Percentiles rank a stretch among this genome's conserved stretches.
These are phyloP conservation scores for Bolboschoenus planiculmis DNA, from an alignment of 176 grass and related monocot genomes.

Conservation along the genomic window DNA sequence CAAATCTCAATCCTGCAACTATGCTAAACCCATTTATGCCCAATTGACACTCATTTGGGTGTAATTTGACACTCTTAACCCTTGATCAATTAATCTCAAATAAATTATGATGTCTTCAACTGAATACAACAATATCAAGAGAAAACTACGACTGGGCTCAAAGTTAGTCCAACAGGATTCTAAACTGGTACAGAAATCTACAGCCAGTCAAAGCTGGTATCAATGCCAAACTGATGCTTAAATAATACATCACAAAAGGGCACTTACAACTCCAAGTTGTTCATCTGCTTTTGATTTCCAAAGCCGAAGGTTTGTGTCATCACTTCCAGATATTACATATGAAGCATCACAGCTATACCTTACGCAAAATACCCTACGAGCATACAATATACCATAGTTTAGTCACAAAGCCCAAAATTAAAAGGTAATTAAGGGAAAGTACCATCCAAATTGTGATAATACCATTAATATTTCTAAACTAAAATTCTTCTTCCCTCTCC, in stretches of 20 bases:
- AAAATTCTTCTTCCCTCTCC: neutral
- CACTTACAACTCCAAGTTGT: constrained; percentile 89
- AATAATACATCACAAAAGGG: neutral
- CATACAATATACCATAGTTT: neutral
- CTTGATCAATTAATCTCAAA: neutral
- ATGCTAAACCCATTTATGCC: neutral
- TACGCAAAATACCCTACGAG: constrained; percentile 86
- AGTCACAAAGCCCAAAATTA: neutral
- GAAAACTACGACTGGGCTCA: neutral
- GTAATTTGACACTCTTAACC: neutral
- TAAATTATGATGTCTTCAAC: neutral
- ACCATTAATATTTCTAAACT: neutral
- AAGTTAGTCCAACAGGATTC: neutral
- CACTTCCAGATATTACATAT: constrained; percentile 96
- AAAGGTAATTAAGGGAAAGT: neutral
- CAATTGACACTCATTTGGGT: neutral
- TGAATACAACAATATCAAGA: neutral
- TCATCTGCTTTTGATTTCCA: constrained; percentile 93
- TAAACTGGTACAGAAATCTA: neutral
- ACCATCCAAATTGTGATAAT: neutral
- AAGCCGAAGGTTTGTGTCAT: constrained; percentile 90
- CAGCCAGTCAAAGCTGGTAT: neutral
- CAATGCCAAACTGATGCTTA: neutral
- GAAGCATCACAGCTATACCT: constrained; percentile 79
- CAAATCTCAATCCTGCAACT: neutral